Evolutionary conservation across 1,139 yeast genomes (phyloP), one percentile per base, ranked within the genome.

Genomic region (Suhomyces bribrorum): DNA sequence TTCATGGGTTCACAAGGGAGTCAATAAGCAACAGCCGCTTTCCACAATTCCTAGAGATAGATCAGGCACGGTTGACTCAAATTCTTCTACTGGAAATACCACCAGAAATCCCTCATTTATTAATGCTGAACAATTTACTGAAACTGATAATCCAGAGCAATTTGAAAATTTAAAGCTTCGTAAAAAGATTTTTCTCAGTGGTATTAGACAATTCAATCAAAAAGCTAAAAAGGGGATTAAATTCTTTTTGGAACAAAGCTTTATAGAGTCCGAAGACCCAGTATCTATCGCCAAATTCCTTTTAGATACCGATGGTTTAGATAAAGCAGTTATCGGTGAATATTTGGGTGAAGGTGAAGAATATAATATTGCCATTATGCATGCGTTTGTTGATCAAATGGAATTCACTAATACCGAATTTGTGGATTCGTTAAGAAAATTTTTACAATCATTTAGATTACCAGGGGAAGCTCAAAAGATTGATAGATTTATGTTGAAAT

Each of bases 391-490:
- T 24, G 96, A 90, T 56, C 67, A 76, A 48, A 82, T 92, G 83
- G 90, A 89, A 43, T 92, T 92, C 57, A 66, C 76, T 11, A 72
- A 73, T 33, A 62, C 77, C 46, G 71, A 79, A 1, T 89, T 92
- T 56, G 94, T 90, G 7, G 95, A 83, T 50, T 95, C 97, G 0
- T 70, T 94, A 68, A 78, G 98, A 52, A 69, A 68, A 8, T 88
- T 88, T 54, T 73, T 94, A 44, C 98, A 94, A 59, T 75, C 82
- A 31, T 94, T 94, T 64, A 75, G 98, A 58, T 73, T 94, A 43
- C 98, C 99, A 0, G 99, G 99, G 32, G 99, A 94, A 65, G 90
- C 97, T 2, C 99, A 94, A 63, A 92, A 92, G 57, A 90, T 94
- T 60, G 98, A 94, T 69, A 75, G 99, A 53, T 88, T 83, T 56